Evolutionary conservation across 2,329 filamentous ascomycete species (phyloP), one percentile per base, ranked within the genome.

Genomic region (Penicillium palitans): DNA sequence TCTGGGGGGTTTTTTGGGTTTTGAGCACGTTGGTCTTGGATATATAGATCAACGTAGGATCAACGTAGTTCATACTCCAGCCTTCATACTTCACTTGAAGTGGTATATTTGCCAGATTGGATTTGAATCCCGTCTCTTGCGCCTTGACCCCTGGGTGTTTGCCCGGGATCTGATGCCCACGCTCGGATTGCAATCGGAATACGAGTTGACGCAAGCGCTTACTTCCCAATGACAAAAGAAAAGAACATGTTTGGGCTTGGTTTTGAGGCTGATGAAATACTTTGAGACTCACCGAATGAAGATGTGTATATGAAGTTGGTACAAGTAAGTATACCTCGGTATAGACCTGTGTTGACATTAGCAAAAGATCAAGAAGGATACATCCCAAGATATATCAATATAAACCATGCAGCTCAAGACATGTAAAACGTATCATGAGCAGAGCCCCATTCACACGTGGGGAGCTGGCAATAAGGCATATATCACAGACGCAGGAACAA

Each of bases 171-270:
- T 48, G 54, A 47, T 45, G 21, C 17, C 37, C 40, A 41, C 57
- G 59, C 60, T 64, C 57, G 47, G 55, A 55, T 60, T 58, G 61
- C 55, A 60, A 58, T 57, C 47, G 51, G 27, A 50, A 63, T 60
- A 58, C 60, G 54, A 63, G 56, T 50, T 51, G 52, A 55, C 55
- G 53, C 58, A 56, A 55, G 58, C 40, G 39, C 55, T 48, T 42
- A 41, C 52, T 25, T 41, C 33, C 12, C 24, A 17, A 37, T 17
- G 51, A 24, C 7, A 25, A 52, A 56, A 33, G n/a, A 17, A 48
- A 31, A 25, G n/a, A 17, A 42, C 46, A 25, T 35, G 10, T 9
- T 33, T 50, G 45, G 35, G 25, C 24, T 41, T 33, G 29, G 37
- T 12, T 21, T 19, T 35, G 35, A 37, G 29, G 52, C 17, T 21